Evolutionary conservation across 2,329 filamentous ascomycete genomes (phyloP).

Genomic region (Fusarium sp.): DNA sequence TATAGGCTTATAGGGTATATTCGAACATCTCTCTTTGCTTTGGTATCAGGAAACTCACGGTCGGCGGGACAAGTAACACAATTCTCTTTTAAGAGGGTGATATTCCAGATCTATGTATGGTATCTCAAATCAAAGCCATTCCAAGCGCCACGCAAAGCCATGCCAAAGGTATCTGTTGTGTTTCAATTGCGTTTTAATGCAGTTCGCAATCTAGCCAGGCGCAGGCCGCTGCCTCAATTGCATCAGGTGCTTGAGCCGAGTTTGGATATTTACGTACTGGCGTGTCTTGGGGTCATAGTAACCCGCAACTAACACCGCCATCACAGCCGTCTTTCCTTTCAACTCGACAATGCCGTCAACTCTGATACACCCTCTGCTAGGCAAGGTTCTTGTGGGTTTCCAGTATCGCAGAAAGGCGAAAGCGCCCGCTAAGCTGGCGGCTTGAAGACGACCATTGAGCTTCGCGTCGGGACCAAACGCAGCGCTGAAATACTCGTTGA

Average conservation of each 20-base stretch:
- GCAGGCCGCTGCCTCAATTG: constrained; percentile 59
- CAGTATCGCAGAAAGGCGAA: constrained; percentile 63
- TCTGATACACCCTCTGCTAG: constrained; percentile 66
- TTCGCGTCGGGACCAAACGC: constrained; percentile 51
- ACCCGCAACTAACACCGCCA: constrained; percentile 67
- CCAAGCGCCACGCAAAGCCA: constrained; percentile 50
- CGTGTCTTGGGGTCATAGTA: constrained; percentile 71
- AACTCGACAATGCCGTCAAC: constrained; percentile 71
- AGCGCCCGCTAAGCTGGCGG: constrained; percentile 53
- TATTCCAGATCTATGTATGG: constrained; percentile 47
- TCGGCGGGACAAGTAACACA: neutral
- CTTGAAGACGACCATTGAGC: constrained; percentile 55
- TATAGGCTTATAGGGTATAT: constrained; percentile 25
- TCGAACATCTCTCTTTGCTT: constrained; percentile 19
- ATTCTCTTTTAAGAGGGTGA: constrained; percentile 27
- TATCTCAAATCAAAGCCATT: constrained; percentile 49
- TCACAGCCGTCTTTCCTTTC: constrained; percentile 60
- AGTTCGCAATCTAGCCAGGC: constrained; percentile 43
- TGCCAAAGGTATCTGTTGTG: constrained; percentile 23
- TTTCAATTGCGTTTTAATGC: neutral
- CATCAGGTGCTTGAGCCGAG: constrained; percentile 61
- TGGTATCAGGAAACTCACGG: neutral
- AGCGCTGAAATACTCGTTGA: constrained; percentile 48
- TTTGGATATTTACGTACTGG: constrained; percentile 59
- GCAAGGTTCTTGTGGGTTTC: constrained; percentile 59